Evolutionary conservation across 257 asterid species (phyloP).

Genomic region (Ocimum tenuiflorum): DNA sequence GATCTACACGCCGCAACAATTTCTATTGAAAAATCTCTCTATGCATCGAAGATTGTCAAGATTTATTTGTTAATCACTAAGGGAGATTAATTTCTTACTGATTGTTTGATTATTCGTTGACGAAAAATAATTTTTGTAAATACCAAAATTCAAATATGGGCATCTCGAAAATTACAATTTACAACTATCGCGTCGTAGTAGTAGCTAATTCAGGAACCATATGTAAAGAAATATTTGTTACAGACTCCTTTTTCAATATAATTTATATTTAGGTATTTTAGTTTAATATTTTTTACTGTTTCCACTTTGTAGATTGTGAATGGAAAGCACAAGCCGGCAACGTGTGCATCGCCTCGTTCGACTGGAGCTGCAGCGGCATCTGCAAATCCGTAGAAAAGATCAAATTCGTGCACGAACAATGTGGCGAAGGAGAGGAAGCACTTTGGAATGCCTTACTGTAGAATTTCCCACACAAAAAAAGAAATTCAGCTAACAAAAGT

Average conservation of each 20-base stretch:
- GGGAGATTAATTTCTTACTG: too few species aligned
- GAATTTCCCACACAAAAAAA: background rate
- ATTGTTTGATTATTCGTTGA: too few species aligned
- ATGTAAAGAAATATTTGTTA: too few species aligned
- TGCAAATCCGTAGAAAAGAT: constrained; percentile 59
- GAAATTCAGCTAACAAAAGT: constrained; percentile 1
- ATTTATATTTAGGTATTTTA: background rate
- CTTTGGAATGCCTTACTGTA: constrained; percentile 51
- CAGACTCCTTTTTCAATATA: background rate
- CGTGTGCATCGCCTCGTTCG: constrained; percentile 56
- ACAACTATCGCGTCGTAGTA: too few species aligned
- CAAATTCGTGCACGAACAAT: constrained; percentile 49
- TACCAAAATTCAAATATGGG: too few species aligned
- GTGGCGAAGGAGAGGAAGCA: constrained; percentile 59
- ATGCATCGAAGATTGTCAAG: too few species aligned
- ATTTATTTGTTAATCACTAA: too few species aligned
- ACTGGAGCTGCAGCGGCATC: constrained; percentile 75
- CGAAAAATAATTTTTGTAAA: too few species aligned
- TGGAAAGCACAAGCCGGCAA: constrained; percentile 58
- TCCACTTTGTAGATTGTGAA: constrained; percentile 41
- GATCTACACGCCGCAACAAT: too few species aligned
- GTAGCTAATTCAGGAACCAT: too few species aligned
- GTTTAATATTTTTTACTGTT: background rate
- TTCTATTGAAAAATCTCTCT: too few species aligned
- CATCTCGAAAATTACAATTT: too few species aligned